Evolutionary conservation across 345 rosid genomes (phyloP), one percentile per base, ranked within the genome.

Genomic region (Eucalyptus regnans): DNA sequence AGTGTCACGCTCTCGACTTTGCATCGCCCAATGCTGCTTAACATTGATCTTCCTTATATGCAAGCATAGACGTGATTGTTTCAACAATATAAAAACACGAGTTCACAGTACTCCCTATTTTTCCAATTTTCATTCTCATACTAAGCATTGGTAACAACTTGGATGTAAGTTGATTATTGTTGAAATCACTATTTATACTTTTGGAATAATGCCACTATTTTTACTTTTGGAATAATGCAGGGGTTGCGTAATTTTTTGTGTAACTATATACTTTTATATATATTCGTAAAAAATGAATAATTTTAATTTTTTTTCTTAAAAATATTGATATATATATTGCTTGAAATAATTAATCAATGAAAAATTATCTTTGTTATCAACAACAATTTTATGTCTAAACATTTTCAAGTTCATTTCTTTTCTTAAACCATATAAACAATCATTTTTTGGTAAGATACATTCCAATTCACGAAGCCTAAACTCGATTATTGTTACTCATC

Each of bases 261-360:
- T 2, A 22, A 9, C 62, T 2, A 56, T 56, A n/a, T 31, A 14
- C 6, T 37, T 37, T 4, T 37, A 37, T 37, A 37, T 37, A 37
- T 37, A 37, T 37, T 37, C 41, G 41, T 37, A 17, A 66, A 31
- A n/a, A 66, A 4, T 4, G 8, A 31, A 31, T 8, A 4, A 66
- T 16, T 31, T 15, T 1, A 25, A 58, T 31, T 7, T 29, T 2
- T 2, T 3, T n/a, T 29, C 5, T 15, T n/a, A 7, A 14, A 64
- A n/a, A 13, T 29, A 4, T 3, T 7, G 2, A 14, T 1, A 29
- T 7, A 7, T 31, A 68, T 33, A 33, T 16, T 5, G 12, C 12
- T 71, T 18, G 13, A 71, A 9, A 71, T 71, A 37, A 18, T 33
- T 17, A 37, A 3, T 3, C 4, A 33, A 33, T 37, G 1, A 2